Evolutionary conservation across 768 basidiomycete species (phyloP).

Genomic region (Lactifluus hygrophoroides): DNA sequence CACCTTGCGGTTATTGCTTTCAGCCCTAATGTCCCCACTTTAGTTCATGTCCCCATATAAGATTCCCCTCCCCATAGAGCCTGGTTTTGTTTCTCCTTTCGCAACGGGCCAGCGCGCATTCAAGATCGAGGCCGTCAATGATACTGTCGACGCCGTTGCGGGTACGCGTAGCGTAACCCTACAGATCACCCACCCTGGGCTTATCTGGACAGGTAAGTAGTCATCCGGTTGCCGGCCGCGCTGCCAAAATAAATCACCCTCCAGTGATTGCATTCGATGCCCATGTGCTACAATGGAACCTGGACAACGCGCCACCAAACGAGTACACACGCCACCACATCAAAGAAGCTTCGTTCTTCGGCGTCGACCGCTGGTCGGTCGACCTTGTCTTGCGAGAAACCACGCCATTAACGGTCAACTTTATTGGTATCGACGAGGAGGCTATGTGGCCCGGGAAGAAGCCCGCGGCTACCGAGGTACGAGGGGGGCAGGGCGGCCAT

Average conservation of each 20-base stretch:
- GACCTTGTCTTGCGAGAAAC: slow-evolving; percentile 53
- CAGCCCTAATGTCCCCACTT: slow-evolving; percentile 7
- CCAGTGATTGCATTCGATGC: slow-evolving; percentile 86
- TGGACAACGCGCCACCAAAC: slow-evolving; percentile 70
- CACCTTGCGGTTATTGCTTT: neutral
- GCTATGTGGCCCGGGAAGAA: slow-evolving; percentile 75
- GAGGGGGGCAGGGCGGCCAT: slow-evolving; percentile 32
- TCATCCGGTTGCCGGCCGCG: neutral
- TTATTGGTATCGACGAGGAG: slow-evolving; percentile 73
- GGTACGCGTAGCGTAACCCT: slow-evolving; percentile 64
- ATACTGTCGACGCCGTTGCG: slow-evolving; percentile 42
- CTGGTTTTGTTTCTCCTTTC: slow-evolving; percentile 24
- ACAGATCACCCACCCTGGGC: slow-evolving; percentile 63
- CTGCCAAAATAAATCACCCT: neutral
- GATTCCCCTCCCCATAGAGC: slow-evolving; percentile 49
- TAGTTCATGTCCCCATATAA: slow-evolving; percentile 84
- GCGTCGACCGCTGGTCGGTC: slow-evolving; percentile 61
- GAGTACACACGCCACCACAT: slow-evolving; percentile 78
- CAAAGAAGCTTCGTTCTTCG: slow-evolving; percentile 87
- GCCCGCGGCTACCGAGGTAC: slow-evolving; percentile 31
- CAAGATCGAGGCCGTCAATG: slow-evolving; percentile 48
- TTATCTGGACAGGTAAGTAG: slow-evolving; percentile 75
- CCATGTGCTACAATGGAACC: slow-evolving; percentile 76
- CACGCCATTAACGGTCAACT: slow-evolving; percentile 43
- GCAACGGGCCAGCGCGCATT: slow-evolving; percentile 33